A percentile compares a stretch with the other conserved stretches of the same genome.
phyloP scores from a whole-genome alignment of 495 filamentous ascomycete species.

The Lasiosphaeris hirsuta region DNA sequence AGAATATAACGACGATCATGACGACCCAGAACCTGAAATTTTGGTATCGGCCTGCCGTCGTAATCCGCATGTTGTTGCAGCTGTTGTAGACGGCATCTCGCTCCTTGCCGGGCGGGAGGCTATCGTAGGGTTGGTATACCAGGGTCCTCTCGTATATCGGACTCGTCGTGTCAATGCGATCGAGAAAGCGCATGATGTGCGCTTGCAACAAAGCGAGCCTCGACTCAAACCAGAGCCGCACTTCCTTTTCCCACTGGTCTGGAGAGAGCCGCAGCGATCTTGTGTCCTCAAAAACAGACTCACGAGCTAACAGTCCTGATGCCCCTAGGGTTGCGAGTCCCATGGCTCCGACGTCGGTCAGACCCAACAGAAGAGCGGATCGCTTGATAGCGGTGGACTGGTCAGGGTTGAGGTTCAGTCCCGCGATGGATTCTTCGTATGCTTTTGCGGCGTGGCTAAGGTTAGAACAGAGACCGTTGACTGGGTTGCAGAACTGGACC shows the following conservation, averaged over 20 bases:
- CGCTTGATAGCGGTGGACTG: slow-evolving; percentile 5
- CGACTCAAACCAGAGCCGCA: slow-evolving; percentile 7
- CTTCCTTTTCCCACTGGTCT: slow-evolving; percentile 11
- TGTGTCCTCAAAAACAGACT: slow-evolving; percentile 6
- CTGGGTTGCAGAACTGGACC: slow-evolving; percentile 13
- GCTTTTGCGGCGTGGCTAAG: slow-evolving; percentile 8
- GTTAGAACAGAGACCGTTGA: neutral
- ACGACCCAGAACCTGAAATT: slow-evolving; percentile 9
- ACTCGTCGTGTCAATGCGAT: neutral
- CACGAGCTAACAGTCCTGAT: slow-evolving; percentile 2
- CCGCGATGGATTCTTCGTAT: slow-evolving; percentile 6
- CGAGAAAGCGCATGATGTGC: slow-evolving; percentile 9
- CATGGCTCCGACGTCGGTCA: slow-evolving; percentile 7
- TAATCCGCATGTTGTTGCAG: slow-evolving; percentile 7
- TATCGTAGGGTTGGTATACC: slow-evolving; percentile 3
- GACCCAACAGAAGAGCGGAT: slow-evolving; percentile 5
- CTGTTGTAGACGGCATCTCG: neutral
- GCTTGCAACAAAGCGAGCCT: slow-evolving; percentile 8
- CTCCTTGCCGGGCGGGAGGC: neutral
- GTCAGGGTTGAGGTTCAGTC: neutral
- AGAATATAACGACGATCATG: slow-evolving; percentile 3
- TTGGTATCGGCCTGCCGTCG: slow-evolving; percentile 8
- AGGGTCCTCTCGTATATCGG: slow-evolving; percentile 5
- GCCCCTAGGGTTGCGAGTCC: slow-evolving; percentile 6
- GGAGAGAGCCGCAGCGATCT: neutral